Base-by-base conservation (phyloP, 2,329 filamentous ascomycete species). In the Sporothrix phasma region DNA sequence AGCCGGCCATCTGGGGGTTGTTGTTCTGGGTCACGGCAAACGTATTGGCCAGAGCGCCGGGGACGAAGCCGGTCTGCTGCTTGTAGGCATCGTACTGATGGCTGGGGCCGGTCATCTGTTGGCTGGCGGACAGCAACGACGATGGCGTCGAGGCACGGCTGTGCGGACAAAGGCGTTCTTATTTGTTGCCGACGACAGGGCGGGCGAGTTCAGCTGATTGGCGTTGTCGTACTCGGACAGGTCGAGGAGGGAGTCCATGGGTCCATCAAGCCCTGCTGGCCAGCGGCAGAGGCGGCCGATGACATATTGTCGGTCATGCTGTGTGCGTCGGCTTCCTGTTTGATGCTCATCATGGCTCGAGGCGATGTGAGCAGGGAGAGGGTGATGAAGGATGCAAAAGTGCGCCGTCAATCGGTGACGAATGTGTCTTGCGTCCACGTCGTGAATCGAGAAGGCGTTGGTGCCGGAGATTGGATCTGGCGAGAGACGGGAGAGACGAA, bases 51-150 rank as follows among this genome's bases (percentile, higher is more conserved):
- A 94, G 80, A 61, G 91, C 92, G 67, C 92, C 92, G 1, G 90
- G 88, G 0, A 94, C 90, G 34, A 97, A 86, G 68, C 92, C 92
- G 3, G 94, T 97, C 79, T 97, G 92, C 74, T 99, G 94, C 78
- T 91, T 90, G 79, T 97, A 95, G 73, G 90, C 86, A 72, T 92
- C 90, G 80, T 97, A 97, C 76, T 96, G 90, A 78, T 97, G 92
- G 75, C 91, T 96, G 8, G 94, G 93, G 41, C 86, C 90, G 56
- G 85, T 86, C 72, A 92, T 84, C 22, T 81, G 81, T 67, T 87
- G 83, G 29, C 71, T 75, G 63, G 79, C 77, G 7, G 82, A 75
- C 19, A 84, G 75, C 65, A 87, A 74, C 41, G 78, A 76, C 3
- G 79, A 76, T n/a, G 84, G 81, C 5, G 84, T 80, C 64, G 80